These are phyloP conservation scores for Psilocybe subaeruginosa DNA, from an alignment of 768 basidiomycete genomes.

Conservation along the genomic window DNA sequence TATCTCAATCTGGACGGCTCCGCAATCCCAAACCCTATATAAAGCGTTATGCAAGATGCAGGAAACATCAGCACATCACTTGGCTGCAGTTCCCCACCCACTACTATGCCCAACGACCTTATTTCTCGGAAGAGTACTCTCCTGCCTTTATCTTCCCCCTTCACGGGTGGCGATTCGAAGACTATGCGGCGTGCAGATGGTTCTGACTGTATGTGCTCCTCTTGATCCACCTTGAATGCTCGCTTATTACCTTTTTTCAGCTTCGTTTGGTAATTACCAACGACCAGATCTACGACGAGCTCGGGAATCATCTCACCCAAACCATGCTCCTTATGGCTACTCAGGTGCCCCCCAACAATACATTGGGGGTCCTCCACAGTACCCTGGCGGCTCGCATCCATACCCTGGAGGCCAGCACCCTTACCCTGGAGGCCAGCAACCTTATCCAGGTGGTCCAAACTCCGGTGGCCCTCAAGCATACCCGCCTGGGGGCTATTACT, in stretches of 20 bases:
- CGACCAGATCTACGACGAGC: background rate
- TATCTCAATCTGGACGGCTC: background rate
- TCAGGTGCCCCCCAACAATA: background rate
- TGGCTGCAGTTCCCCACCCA: background rate
- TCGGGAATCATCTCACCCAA: background rate
- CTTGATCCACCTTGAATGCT: background rate
- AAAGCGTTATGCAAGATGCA: background rate
- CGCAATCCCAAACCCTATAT: background rate
- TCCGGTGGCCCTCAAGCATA: background rate
- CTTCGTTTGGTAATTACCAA: background rate
- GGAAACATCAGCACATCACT: background rate
- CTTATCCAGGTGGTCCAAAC: background rate
- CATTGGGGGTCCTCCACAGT: background rate
- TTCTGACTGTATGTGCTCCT: background rate
- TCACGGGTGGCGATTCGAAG: background rate
- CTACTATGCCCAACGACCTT: background rate
- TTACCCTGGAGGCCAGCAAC: background rate
- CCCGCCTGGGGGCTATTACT: background rate
- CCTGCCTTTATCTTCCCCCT: background rate
- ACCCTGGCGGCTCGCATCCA: background rate
- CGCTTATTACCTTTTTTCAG: background rate
- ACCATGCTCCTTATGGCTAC: background rate
- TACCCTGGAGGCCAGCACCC: background rate
- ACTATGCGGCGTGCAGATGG: background rate
- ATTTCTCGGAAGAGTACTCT: background rate